Base-by-base conservation (phyloP, 1,284 basidiomycete species). In the Trametes polyzona region DNA sequence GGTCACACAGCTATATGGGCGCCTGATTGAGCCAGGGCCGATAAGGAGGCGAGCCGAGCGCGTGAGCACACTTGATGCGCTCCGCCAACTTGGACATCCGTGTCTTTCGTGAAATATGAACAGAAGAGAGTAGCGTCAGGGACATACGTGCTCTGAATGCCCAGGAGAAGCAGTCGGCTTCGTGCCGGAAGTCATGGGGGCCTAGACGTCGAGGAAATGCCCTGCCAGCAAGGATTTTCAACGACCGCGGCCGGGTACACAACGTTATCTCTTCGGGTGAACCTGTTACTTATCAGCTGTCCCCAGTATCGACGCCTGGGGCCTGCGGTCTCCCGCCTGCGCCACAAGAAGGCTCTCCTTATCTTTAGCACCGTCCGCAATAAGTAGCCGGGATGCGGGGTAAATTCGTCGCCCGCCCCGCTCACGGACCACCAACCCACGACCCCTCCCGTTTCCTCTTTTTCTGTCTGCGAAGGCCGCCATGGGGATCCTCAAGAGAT, bases 401-500 rank as follows among this genome's bases (percentile, higher is more conserved):
- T 47, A 52, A 32, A 5, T 41, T 5, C 26, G 21, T 47, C 32
- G 42, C 37, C 39, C 21, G 55, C 54, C 52, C 39, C 30, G 7
- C 17, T 33, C 32, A 17, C 40, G 27, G 37, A 35, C 46, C 32
- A 9, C 11, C 29, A 19, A 19, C 23, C 39, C n/a, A 26, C 52
- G 11, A 3, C 24, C 2, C 19, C 17, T n/a, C 39, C 19, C 17
- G 21, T 11, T 16, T 33, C 11, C 40, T 30, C 27, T 27, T 41
- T 30, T 30, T 33, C 11, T n/a, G 12, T n/a, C n/a, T 17, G 1
- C 42, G 36, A 24, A 40, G 24, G n/a, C 47, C 43, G 37, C 44
- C 39, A 64, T 61, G 55, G 59, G 58, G n/a, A 47, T 64, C 36
- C 11, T 68, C 35, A 47, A 56, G 33, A 66, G 58, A 58, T 43